Evolutionary conservation across 345 rosid species (phyloP), one percentile per base, ranked within the genome.

Genomic region (Lepidium didymum): DNA sequence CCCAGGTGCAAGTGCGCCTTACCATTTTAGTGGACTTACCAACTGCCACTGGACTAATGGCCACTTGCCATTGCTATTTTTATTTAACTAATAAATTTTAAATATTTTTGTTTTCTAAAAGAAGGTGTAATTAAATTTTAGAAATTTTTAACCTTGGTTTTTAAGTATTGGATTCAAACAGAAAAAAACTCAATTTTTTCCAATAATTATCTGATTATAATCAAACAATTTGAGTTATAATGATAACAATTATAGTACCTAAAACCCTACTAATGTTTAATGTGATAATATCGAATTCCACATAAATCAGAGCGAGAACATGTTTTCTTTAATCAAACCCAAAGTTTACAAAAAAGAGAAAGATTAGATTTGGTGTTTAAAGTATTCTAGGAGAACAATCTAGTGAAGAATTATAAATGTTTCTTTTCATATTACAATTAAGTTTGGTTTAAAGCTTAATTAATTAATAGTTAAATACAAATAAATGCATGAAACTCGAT

Each of bases 401-500:
- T 56, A 65, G 23, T 34, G 67, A 49, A 38, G 52, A 33, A 57
- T 57, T 49, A 58, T 27, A 27, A 25, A 12, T 49, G 55, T 51
- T 27, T 58, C 35, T 16, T 71, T 63, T 45, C 53, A 18, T 15
- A 37, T 15, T 46, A 6, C 52, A 23, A 6, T 1, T n/a, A 27
- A 45, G 57, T 64, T 16, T 27, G 25, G 3, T 47, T 43, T 27
- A n/a, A 55, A 64, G 55, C 69, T 53, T 72, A 47, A 31, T n/a
- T 54, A 27, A 0, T 21, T 72, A 49, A 31, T 38, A 64, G 65
- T 47, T 38, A 31, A 55, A 11, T 72, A 37, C 19, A 31, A 46
- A 64, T 56, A 52, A 64, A 72, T 57, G 70, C 43, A 64, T 64
- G 52, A 64, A 56, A 73, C 70, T 72, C 71, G 66, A 41, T 65